phyloP scores from a whole-genome alignment of 2,329 filamentous ascomycete species.

The Penicillium sp. region DNA sequence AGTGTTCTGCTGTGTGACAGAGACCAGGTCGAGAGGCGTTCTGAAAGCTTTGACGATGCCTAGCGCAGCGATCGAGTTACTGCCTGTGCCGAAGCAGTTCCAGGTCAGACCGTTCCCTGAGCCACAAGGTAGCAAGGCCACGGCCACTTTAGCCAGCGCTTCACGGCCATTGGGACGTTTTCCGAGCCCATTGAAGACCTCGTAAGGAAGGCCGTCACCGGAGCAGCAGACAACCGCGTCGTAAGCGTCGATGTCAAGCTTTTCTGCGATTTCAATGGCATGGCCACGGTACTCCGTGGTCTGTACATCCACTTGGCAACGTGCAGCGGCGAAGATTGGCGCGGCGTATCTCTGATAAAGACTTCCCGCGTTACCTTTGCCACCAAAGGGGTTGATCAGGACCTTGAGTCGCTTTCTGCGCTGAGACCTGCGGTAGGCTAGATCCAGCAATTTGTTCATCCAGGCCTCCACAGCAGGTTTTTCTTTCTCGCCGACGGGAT shows the following conservation, averaged over 20 bases:
- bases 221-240: constrained; percentile 89
- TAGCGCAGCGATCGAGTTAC: constrained; percentile 73
- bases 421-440: constrained; percentile 70
- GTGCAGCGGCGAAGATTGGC: constrained; percentile 80
- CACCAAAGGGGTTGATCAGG: constrained; percentile 87
- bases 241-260: constrained; percentile 74
- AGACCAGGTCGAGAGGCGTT: constrained; percentile 83
- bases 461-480: constrained; percentile 59
- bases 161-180: constrained; percentile 72
- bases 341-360: constrained; percentile 74
- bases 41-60: constrained; percentile 83
- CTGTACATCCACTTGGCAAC: constrained; percentile 73
- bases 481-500: constrained; percentile 58
- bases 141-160: constrained; percentile 75
- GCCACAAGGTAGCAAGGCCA: constrained; percentile 87
- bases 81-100: constrained; percentile 82
- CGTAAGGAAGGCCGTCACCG: constrained; percentile 87
- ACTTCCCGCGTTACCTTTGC: constrained; percentile 73
- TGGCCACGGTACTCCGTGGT: constrained; percentile 73
- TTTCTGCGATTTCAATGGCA: constrained; percentile 73
- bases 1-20: constrained; percentile 76
- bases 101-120: constrained; percentile 92
- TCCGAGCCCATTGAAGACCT: constrained; percentile 91
- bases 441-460: constrained; percentile 64
- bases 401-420: constrained; percentile 79